Evolutionary conservation across 371 early-diverging fungal species (phyloP), one percentile per base, ranked within the genome.

Genomic region (Syncephalastrum monosporum): DNA sequence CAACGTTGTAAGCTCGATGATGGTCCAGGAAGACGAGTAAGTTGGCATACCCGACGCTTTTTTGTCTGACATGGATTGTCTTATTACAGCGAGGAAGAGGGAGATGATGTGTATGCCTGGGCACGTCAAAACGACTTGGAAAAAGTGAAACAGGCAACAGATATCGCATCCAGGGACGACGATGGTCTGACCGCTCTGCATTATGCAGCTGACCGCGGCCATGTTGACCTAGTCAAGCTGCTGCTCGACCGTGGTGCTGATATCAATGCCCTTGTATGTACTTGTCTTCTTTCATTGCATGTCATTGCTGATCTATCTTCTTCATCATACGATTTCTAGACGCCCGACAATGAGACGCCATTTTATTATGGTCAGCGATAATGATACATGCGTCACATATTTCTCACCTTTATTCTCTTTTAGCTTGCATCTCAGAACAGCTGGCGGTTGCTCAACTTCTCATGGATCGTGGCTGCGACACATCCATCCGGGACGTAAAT

Each of bases 361-460:
- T 59, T 78, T 17, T 75, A 78, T 53, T 75, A 67, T 52, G 77
- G 77, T 77, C 66, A 55, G 38, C 21, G 15, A 19, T 17, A 12
- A 10, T 10, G 10, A 10, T 33, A 10, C 38, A 10, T 29, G 42
- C 3, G 8, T 44, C 21, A 50, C n/a, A 25, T 16, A 10, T 5
- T 41, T 55, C 10, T 14, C 17, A 56, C 47, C 1, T 48, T 50
- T 13, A 5, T 33, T 21, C 2, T 2, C 25, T 17, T 21, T 47
- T 59, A 74, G 79, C 79, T 5, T 78, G 75, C 45, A 71, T 78
- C 38, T 71, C 79, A 2, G 79, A 78, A 14, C 75, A 73, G 45
- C 44, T 68, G 5, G 65, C 67, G 5, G 50, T 55, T 3, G 79
- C 75, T 0, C 57, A 71, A 50, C 47, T 60, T 8, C 53, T 78